phyloP scores from a whole-genome alignment of 2,329 filamentous ascomycete genomes.

The Pseudogymnoascus sp. region DNA sequence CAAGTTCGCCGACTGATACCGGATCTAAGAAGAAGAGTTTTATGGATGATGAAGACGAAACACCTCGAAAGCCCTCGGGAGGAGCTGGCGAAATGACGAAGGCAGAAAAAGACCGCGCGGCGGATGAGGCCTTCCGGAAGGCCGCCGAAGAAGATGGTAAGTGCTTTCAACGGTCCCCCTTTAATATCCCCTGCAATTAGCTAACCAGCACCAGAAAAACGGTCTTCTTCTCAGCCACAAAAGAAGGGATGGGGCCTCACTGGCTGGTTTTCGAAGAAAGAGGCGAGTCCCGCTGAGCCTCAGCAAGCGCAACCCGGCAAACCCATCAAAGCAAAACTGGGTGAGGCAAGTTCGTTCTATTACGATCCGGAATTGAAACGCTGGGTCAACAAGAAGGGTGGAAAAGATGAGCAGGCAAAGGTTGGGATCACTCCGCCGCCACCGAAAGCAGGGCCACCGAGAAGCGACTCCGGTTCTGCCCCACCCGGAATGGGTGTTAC shows the following conservation, averaged over 20 bases:
- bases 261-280: slow-evolving; percentile 74
- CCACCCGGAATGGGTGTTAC: slow-evolving; percentile 11
- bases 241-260: slow-evolving; percentile 75
- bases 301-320: slow-evolving; percentile 43
- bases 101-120: slow-evolving; percentile 66
- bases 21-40: slow-evolving; percentile 69
- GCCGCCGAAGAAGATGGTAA: slow-evolving; percentile 71
- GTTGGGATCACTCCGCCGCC: slow-evolving; percentile 71
- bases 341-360: slow-evolving; percentile 86
- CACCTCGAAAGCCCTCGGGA: slow-evolving; percentile 34
- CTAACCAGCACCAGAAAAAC: slow-evolving; percentile 37
- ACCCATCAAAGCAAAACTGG: slow-evolving; percentile 87
- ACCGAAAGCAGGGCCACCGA: slow-evolving; percentile 50
- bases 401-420: slow-evolving; percentile 51
- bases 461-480: slow-evolving; percentile 22
- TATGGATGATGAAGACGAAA: slow-evolving; percentile 76
- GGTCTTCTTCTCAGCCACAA: slow-evolving; percentile 41
- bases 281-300: slow-evolving; percentile 37
- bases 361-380: slow-evolving; percentile 95
- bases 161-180: slow-evolving; percentile 25
- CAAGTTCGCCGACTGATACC: slow-evolving; percentile 34
- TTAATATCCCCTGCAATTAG: background rate
- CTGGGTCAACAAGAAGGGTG: slow-evolving; percentile 95
- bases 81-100: slow-evolving; percentile 54
- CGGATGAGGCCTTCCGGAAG: slow-evolving; percentile 77